A percentile compares a stretch with the other conserved stretches of the same genome.
Evolutionary conservation across 2,329 filamentous ascomycete genomes (phyloP).

Genomic region (Epichloe sibirici): DNA sequence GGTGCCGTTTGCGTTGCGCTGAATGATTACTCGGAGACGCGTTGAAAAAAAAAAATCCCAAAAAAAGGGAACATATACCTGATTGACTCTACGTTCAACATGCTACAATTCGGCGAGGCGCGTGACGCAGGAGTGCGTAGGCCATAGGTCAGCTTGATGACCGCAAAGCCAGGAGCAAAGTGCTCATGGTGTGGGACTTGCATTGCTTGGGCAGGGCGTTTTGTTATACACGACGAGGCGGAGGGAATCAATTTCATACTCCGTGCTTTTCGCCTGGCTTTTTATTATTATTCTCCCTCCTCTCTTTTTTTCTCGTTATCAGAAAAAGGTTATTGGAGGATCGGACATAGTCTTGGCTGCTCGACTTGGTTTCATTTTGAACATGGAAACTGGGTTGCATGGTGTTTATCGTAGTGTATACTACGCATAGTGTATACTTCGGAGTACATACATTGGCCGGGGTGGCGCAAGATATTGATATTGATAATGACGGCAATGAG

Average conservation of each 20-base stretch:
- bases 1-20: slow-evolving; percentile 86
- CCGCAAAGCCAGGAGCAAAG: too few species aligned
- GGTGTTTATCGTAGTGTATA: not conserved
- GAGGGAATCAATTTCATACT: not conserved
- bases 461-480: not conserved
- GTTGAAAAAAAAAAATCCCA: slow-evolving; percentile 16
- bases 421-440: too few species aligned
- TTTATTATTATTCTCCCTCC: not conserved
- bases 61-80: too few species aligned
- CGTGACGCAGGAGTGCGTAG: too few species aligned
- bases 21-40: slow-evolving; percentile 65
- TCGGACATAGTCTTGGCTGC: not conserved
- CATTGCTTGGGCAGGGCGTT: not conserved
- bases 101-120: too few species aligned
- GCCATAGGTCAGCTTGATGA: too few species aligned
- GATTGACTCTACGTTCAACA: too few species aligned
- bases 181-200: too few species aligned
- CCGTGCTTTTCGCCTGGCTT: not conserved
- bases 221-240: not conserved
- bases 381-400: not conserved
- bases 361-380: not conserved
- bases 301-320: too few species aligned
- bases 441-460: not conserved
- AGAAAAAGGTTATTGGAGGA: not conserved
- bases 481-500: not conserved